phyloP scores from a whole-genome alignment of 805 yeast genomes.

The Ogataea methylovora region DNA sequence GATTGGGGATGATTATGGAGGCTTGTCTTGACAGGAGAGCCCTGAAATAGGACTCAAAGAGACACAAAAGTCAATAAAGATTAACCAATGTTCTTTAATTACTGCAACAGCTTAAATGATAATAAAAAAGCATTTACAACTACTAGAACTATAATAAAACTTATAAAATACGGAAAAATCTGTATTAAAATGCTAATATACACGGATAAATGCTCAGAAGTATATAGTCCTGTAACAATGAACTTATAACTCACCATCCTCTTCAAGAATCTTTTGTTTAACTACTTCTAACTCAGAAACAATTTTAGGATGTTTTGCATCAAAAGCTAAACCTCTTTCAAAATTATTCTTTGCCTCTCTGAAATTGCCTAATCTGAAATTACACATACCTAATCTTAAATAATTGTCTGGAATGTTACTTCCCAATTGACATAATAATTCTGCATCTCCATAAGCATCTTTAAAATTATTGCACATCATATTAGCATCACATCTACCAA shows the following conservation, averaged over 20 bases:
- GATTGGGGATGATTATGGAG: too few species aligned
- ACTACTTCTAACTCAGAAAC: constrained; percentile 40
- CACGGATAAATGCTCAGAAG: too few species aligned
- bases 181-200: too few species aligned
- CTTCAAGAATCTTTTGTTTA: constrained; percentile 41
- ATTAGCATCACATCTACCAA: constrained; percentile 66
- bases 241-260: constrained; percentile 43
- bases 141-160: too few species aligned
- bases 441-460: constrained; percentile 64
- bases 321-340: constrained; percentile 68
- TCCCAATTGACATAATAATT: constrained; percentile 52
- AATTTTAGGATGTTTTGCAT: constrained; percentile 43
- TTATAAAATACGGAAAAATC: too few species aligned
- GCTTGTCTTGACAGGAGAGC: too few species aligned
- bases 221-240: too few species aligned
- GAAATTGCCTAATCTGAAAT: constrained; percentile 52
- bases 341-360: constrained; percentile 57
- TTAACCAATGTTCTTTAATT: too few species aligned
- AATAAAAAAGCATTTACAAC: too few species aligned
- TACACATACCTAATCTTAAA: constrained; percentile 62
- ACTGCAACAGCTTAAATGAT: too few species aligned
- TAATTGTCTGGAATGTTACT: constrained; percentile 61
- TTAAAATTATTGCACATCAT: constrained; percentile 45
- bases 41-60: too few species aligned
- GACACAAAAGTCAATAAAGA: too few species aligned